A percentile compares a stretch with the other conserved stretches of the same genome.
These are phyloP conservation scores for Orbilia javanica DNA, from an alignment of 2,329 filamentous ascomycete genomes.

Conservation along the genomic window DNA sequence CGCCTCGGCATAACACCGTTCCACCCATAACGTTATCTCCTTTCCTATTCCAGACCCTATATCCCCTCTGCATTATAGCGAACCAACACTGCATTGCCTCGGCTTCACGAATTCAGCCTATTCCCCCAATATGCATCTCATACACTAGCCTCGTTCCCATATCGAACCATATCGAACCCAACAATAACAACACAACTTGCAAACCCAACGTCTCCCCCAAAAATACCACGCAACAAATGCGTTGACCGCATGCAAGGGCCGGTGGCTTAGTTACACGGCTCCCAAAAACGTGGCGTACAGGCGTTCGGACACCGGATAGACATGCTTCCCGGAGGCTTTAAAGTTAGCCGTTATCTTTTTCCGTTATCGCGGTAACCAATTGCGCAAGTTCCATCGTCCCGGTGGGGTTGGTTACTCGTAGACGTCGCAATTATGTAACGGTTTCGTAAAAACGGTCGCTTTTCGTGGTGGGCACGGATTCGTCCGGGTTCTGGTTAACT, in stretches of 20 bases:
- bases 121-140: neutral
- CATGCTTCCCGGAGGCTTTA: neutral
- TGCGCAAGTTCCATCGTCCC: neutral
- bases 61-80: too few relatives aligned
- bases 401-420: neutral
- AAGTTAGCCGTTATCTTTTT: neutral
- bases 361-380: neutral
- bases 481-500: neutral
- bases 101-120: too few relatives aligned
- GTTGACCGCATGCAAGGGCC: neutral
- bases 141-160: too few relatives aligned
- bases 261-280: neutral
- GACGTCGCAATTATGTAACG: conserved; percentile 7
- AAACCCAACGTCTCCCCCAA: neutral
- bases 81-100: too few relatives aligned
- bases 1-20: neutral
- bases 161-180: neutral
- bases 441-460: conserved; percentile 5
- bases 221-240: conserved; percentile 31
- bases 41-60: conserved; percentile 15
- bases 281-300: neutral
- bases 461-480: neutral
- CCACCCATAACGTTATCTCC: conserved; percentile 22
- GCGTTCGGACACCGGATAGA: neutral
- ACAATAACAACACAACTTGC: conserved; percentile 22